Evolutionary conservation across 1,139 yeast genomes (phyloP).

Genomic region (Hemisphaericaspora subhashii): DNA sequence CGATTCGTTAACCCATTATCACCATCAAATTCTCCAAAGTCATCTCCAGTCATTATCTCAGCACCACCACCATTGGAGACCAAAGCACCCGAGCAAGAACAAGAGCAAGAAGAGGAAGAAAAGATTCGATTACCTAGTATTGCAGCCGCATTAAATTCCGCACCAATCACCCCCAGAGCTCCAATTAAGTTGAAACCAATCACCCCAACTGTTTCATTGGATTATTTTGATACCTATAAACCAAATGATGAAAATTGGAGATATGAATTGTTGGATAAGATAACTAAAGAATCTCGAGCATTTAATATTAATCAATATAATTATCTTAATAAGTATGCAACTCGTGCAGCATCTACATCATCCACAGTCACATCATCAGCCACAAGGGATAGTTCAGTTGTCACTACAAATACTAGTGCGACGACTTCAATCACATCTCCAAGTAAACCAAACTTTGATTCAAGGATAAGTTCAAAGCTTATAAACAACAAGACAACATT

Average conservation of each 20-base stretch:
- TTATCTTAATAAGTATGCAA: slow-evolving; percentile 27
- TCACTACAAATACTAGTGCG: slow-evolving; percentile 6
- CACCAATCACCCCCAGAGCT: slow-evolving; percentile 26
- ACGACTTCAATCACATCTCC: slow-evolving; percentile 1
- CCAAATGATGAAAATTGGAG: slow-evolving; percentile 52
- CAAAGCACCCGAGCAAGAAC: not conserved
- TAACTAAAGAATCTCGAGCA: slow-evolving; percentile 32
- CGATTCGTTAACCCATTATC: slow-evolving; percentile 30
- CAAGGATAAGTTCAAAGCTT: slow-evolving; percentile 39
- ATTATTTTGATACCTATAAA: slow-evolving; percentile 48
- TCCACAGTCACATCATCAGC: slow-evolving; percentile 1
- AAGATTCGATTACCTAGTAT: slow-evolving; percentile 39
- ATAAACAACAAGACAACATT: slow-evolving; percentile 25
- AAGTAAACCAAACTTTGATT: slow-evolving; percentile 42
- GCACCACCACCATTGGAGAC: slow-evolving; percentile 2
- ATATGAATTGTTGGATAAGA: slow-evolving; percentile 41
- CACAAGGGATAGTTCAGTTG: slow-evolving; percentile 7
- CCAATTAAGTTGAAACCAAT: slow-evolving; percentile 32
- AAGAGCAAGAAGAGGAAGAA: not conserved
- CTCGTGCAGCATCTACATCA: slow-evolving; percentile 8
- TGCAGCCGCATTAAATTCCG: slow-evolving; percentile 34
- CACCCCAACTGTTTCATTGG: slow-evolving; percentile 47
- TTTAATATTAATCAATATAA: slow-evolving; percentile 31
- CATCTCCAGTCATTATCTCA: slow-evolving; percentile 20
- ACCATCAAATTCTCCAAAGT: slow-evolving; percentile 31